Conservation (phyloP, 768 basidiomycete species). For the Gautieria morchelliformis region DNA sequence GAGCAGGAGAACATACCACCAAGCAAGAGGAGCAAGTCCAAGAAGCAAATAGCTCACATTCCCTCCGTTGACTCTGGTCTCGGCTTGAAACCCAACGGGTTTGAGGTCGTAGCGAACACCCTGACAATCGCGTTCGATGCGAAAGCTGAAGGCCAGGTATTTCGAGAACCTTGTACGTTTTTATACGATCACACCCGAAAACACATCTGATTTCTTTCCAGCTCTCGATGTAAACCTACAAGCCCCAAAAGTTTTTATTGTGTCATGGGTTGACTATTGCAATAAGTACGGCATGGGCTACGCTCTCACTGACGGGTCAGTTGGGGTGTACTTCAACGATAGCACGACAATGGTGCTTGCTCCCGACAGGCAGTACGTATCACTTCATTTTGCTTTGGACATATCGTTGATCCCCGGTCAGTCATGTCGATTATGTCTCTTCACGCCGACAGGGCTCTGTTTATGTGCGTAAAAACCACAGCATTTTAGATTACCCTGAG, state of each 20-base stretch:
- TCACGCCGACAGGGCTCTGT: slow-evolving; percentile 55
- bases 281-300: slow-evolving; percentile 99
- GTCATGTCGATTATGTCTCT: slow-evolving; percentile 84
- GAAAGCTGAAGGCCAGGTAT: slow-evolving; percentile 50
- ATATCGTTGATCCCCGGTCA: slow-evolving; percentile 21
- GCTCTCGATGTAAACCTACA: slow-evolving; percentile 37
- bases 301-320: slow-evolving; percentile 87
- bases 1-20: slow-evolving; percentile 27
- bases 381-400: not conserved
- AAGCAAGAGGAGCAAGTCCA: slow-evolving; percentile 17
- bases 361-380: slow-evolving; percentile 74
- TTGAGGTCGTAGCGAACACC: slow-evolving; percentile 53
- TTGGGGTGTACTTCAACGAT: slow-evolving; percentile 96
- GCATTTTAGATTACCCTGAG: slow-evolving; percentile 61
- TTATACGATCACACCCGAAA: not conserved
- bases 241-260: slow-evolving; percentile 80
- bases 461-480: slow-evolving; percentile 63
- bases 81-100: slow-evolving; percentile 38
- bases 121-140: slow-evolving; percentile 59
- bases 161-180: slow-evolving; percentile 48
- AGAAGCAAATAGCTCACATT: slow-evolving; percentile 22
- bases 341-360: slow-evolving; percentile 79
- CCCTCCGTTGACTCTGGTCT: slow-evolving; percentile 17
- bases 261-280: slow-evolving; percentile 98
- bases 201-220: not conserved